Conservation (phyloP, 2,329 filamentous ascomycete species). For the Aureobasidium sp. region DNA sequence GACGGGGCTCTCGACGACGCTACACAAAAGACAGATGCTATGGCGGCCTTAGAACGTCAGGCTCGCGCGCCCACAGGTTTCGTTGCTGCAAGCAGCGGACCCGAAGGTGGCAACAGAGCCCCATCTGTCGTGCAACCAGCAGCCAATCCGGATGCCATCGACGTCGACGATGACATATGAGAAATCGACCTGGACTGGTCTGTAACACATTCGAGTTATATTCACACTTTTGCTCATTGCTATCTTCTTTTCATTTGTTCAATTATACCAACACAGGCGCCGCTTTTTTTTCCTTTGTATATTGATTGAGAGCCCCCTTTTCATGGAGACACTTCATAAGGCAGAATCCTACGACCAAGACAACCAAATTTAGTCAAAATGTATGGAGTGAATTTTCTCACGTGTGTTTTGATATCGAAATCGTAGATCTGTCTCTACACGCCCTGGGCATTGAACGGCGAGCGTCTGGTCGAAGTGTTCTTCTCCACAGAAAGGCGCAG, state of each 20-base stretch:
- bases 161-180: constrained; percentile 28
- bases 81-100: constrained; percentile 67
- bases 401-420: not conserved
- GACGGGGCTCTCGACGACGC: constrained; percentile 38
- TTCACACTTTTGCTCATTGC: not conserved
- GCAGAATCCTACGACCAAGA: not conserved
- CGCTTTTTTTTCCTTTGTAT: constrained; percentile 2
- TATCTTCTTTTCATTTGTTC: constrained; percentile 4
- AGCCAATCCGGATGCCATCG: constrained; percentile 29
- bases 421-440: not conserved
- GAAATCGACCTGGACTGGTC: not conserved
- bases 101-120: constrained; percentile 28
- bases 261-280: constrained; percentile 12
- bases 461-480: not conserved
- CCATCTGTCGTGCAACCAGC: constrained; percentile 17
- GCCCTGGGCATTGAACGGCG: not conserved
- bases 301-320: not conserved
- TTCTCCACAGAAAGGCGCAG: not conserved
- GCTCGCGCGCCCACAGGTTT: constrained; percentile 85
- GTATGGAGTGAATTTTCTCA: not conserved
- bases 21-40: constrained; percentile 63
- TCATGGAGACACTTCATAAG: not conserved
- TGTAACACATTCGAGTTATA: not conserved
- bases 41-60: constrained; percentile 82
- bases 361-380: not conserved